Evolutionary conservation across 73 alveolate species (phyloP).

Genomic region (Paramecium octaurelia): DNA sequence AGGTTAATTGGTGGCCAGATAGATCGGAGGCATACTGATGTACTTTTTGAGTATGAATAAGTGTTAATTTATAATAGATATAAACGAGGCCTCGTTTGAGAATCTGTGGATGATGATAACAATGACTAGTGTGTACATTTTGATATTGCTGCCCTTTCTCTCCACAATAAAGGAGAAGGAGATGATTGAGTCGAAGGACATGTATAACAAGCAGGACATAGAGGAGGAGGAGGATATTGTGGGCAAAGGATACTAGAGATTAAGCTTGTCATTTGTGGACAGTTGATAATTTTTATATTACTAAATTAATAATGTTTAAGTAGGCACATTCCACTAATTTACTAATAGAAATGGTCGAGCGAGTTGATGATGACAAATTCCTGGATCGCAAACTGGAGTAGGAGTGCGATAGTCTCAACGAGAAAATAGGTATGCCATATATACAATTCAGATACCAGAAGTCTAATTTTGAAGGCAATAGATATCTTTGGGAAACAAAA

Average conservation of each 20-base stretch:
- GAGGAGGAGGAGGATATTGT: background rate
- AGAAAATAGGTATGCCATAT: background rate
- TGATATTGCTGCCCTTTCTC: background rate
- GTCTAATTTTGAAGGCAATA: background rate
- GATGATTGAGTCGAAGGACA: background rate
- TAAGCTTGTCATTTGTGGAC: constrained; percentile 37
- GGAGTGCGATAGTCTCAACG: background rate
- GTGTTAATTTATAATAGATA: constrained; percentile 30
- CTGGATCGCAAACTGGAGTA: background rate
- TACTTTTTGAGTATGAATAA: constrained; percentile 52
- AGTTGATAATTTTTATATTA: constrained; percentile 16
- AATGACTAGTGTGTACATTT: constrained; percentile 55
- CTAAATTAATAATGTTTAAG: background rate
- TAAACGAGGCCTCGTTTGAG: constrained; percentile 67
- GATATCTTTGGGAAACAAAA: background rate
- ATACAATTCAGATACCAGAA: background rate
- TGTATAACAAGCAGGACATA: background rate
- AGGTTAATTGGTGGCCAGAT: constrained; percentile 72
- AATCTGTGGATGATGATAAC: constrained; percentile 75
- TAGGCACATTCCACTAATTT: constrained; percentile 3
- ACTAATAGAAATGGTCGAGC: background rate
- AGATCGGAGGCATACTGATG: constrained; percentile 79
- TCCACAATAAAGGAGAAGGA: constrained; percentile 23
- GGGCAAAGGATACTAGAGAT: constrained; percentile 11
- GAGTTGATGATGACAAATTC: background rate